phyloP scores from a whole-genome alignment of 768 basidiomycete species.

The Artomyces pyxidatus region DNA sequence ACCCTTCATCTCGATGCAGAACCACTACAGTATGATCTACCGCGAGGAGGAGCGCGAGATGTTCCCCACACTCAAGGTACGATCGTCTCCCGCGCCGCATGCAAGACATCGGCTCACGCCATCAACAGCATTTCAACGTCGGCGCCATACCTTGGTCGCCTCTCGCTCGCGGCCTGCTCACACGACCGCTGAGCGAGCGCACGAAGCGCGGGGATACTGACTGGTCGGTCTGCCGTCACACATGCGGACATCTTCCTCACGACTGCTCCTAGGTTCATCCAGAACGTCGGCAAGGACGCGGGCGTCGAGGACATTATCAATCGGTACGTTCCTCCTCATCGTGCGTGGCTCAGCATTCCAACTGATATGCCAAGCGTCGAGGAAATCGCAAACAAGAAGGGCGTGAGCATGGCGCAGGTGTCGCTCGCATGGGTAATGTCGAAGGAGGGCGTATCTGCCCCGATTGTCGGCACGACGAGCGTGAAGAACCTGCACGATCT shows the following conservation, averaged over 20 bases:
- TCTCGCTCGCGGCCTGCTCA: conserved; percentile 11
- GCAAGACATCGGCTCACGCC: neutral
- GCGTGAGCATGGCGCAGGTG: conserved; percentile 35
- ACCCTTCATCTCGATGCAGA: conserved; percentile 14
- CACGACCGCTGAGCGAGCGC: conserved; percentile 6
- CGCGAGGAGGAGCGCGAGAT: conserved; percentile 32
- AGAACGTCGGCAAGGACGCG: neutral
- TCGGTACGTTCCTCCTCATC: neutral
- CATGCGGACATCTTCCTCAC: neutral
- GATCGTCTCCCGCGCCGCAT: neutral
- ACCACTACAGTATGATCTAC: conserved; percentile 27
- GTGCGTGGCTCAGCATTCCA: neutral
- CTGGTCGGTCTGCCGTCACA: neutral
- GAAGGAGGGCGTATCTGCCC: conserved; percentile 3
- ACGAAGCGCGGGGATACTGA: conserved; percentile 1
- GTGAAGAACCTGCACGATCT: conserved; percentile 12
- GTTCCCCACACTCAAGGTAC: conserved; percentile 24
- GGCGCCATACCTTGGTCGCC: conserved; percentile 15
- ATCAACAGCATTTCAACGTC: conserved; percentile 8
- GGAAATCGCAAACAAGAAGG: conserved; percentile 29
- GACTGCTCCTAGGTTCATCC: neutral
- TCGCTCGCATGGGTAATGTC: conserved; percentile 26
- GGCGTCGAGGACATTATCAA: conserved; percentile 12
- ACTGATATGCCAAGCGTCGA: conserved; percentile 24
- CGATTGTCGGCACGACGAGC: conserved; percentile 10